A percentile compares a stretch with the other conserved stretches of the same genome.
Conservation (phyloP, 192 early-diverging fungal genomes). For the Chytriomyces confervae region DNA sequence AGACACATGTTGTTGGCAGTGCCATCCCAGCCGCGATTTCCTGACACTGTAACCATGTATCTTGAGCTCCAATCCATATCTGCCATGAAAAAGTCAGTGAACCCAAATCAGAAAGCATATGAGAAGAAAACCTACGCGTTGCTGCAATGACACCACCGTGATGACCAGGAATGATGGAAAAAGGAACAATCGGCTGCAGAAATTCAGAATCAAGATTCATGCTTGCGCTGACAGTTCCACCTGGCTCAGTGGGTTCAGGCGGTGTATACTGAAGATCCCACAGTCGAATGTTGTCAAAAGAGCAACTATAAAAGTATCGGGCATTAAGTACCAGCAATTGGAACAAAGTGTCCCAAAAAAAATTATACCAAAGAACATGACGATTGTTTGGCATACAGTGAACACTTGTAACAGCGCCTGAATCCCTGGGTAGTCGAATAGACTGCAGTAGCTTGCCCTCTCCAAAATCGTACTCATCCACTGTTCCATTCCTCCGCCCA, state of each 20-base stretch:
- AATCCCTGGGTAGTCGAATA: constrained; percentile 83
- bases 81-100: constrained; percentile 29
- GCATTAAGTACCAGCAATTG: constrained; percentile 1
- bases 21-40: constrained; percentile 97
- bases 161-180: constrained; percentile 93
- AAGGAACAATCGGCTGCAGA: constrained; percentile 66
- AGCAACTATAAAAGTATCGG: constrained; percentile 56
- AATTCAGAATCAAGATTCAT: constrained; percentile 35
- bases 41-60: constrained; percentile 90
- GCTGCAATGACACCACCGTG: constrained; percentile 84
- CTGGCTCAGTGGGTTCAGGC: constrained; percentile 5
- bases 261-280: constrained; percentile 72
- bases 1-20: constrained; percentile 79
- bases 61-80: constrained; percentile 74
- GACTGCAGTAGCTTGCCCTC: constrained; percentile 70
- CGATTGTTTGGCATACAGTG: constrained; percentile 76
- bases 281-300: constrained; percentile 89
- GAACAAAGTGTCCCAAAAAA: neutral
- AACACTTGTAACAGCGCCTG: constrained; percentile 86
- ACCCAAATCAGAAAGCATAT: neutral
- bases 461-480: constrained; percentile 89
- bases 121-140: constrained; percentile 60
- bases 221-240: neutral
- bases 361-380: constrained; percentile 79
- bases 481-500: constrained; percentile 87